A percentile compares a stretch with the other conserved stretches of the same genome.
Evolutionary conservation across 192 early-diverging fungal genomes (phyloP).

Genomic region (Radiomyces spectabilis): DNA sequence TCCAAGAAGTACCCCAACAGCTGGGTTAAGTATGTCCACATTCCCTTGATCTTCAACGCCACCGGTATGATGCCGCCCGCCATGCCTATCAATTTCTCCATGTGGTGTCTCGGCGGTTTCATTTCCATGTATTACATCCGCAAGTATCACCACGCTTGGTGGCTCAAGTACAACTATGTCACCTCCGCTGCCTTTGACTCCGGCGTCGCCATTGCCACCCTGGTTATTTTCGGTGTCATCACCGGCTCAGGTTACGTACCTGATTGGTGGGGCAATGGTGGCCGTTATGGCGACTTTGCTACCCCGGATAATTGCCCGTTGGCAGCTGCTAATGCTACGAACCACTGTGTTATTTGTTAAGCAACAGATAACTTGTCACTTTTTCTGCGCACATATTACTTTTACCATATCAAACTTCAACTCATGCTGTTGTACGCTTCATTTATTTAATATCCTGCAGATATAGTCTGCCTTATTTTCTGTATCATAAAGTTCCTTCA

Average conservation of each 20-base stretch:
- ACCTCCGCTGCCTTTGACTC: slow-evolving; percentile 53
- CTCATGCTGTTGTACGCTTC: too few relatives aligned
- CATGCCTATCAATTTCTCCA: slow-evolving; percentile 36
- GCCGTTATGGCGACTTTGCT: slow-evolving; percentile 1
- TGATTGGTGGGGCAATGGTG: slow-evolving; percentile 27
- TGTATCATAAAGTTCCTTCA: too few relatives aligned
- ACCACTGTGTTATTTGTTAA: background rate
- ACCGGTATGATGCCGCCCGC: slow-evolving; percentile 50
- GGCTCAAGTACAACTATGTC: slow-evolving; percentile 63
- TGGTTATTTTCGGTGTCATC: slow-evolving; percentile 39
- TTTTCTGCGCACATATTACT: too few relatives aligned
- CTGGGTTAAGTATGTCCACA: slow-evolving; percentile 44
- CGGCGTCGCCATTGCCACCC: slow-evolving; percentile 40
- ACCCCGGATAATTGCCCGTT: slow-evolving; percentile 11
- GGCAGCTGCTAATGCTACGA: background rate
- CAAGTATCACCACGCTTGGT: slow-evolving; percentile 46
- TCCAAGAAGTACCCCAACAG: slow-evolving; percentile 41
- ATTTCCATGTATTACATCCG: slow-evolving; percentile 46
- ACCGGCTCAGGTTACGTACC: slow-evolving; percentile 16
- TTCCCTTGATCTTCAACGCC: slow-evolving; percentile 47
- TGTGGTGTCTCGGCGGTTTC: slow-evolving; percentile 39
- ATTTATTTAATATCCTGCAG: too few relatives aligned
- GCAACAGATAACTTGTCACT: too few relatives aligned
- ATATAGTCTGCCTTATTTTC: too few relatives aligned
- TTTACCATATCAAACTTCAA: too few relatives aligned